Percentiles rank a stretch among this genome's conserved stretches.
Evolutionary conservation across 2,329 filamentous ascomycete genomes (phyloP).

Genomic region (Lecanosticta acicola): DNA sequence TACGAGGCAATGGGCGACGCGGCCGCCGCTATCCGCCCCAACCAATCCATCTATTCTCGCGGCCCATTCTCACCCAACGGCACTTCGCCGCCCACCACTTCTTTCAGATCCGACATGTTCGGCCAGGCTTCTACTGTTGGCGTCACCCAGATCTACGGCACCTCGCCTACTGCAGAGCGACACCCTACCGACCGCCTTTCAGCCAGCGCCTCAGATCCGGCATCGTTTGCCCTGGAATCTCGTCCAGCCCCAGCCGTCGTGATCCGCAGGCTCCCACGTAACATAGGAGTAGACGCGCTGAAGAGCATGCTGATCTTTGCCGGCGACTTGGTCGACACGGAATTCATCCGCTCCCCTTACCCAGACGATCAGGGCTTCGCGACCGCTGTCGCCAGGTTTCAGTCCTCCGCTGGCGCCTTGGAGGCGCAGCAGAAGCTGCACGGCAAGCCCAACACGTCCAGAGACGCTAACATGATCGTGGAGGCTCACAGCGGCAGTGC

Average conservation of each 20-base stretch:
- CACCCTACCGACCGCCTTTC: slow-evolving; percentile 32
- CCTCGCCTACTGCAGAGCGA: slow-evolving; percentile 40
- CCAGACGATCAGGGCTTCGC: slow-evolving; percentile 53
- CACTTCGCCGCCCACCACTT: slow-evolving; percentile 19
- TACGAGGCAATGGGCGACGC: slow-evolving; percentile 19
- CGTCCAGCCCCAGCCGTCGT: slow-evolving; percentile 39
- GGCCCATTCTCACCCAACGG: slow-evolving; percentile 13
- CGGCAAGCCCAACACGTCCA: slow-evolving; percentile 57
- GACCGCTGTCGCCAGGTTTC: slow-evolving; percentile 56
- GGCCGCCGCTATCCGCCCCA: slow-evolving; percentile 7
- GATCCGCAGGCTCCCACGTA: slow-evolving; percentile 55
- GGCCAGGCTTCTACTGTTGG: slow-evolving; percentile 19
- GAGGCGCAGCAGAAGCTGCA: slow-evolving; percentile 56
- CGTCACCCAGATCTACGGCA: slow-evolving; percentile 35
- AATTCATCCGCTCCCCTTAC: slow-evolving; percentile 51
- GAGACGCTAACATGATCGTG: slow-evolving; percentile 54
- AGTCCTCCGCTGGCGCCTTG: slow-evolving; percentile 51
- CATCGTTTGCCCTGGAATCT: slow-evolving; percentile 14
- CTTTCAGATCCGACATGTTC: slow-evolving; percentile 35
- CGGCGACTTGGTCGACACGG: slow-evolving; percentile 55
- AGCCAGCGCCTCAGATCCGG: slow-evolving; percentile 23
- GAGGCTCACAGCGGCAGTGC: slow-evolving; percentile 46
- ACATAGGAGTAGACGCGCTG: slow-evolving; percentile 53
- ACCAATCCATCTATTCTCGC: slow-evolving; percentile 18
- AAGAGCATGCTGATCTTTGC: slow-evolving; percentile 61